These are phyloP conservation scores for Anaeromyces robustus DNA, from an alignment of 192 early-diverging fungal species.

Conservation along the genomic window DNA sequence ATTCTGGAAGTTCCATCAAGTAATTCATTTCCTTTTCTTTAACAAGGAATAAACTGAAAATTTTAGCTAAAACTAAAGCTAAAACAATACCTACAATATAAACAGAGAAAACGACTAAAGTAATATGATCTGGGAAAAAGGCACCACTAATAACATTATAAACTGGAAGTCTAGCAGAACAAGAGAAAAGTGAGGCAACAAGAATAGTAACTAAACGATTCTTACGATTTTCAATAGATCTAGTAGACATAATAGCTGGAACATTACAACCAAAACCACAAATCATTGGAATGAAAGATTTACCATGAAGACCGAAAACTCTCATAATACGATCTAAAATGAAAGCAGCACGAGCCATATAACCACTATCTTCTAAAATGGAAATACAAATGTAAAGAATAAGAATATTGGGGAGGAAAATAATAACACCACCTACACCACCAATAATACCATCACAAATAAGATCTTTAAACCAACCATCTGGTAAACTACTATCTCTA, in stretches of 20 bases:
- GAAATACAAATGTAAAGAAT: not conserved
- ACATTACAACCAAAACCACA: too few relatives aligned
- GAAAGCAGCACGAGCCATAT: not conserved
- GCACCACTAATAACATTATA: not conserved
- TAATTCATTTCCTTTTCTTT: not conserved
- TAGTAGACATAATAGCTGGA: not conserved
- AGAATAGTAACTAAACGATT: not conserved
- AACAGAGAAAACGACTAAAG: not conserved
- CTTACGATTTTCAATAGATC: not conserved
- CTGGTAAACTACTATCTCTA: not conserved
- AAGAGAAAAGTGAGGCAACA: not conserved
- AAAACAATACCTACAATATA: not conserved
- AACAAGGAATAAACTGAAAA: not conserved
- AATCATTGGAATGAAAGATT: too few relatives aligned
- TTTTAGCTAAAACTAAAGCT: not conserved
- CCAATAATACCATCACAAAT: too few relatives aligned
- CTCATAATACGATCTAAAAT: too few relatives aligned
- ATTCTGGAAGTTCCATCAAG: not conserved
- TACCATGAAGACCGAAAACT: too few relatives aligned
- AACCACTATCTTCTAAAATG: not conserved
- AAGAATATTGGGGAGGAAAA: not conserved
- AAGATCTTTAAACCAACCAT: not conserved
- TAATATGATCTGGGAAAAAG: not conserved
- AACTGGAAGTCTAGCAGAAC: not conserved
- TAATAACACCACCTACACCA: too few relatives aligned